Percentiles rank a stretch among this genome's conserved stretches.
Evolutionary conservation across 805 yeast genomes (phyloP).

Genomic region (Hanseniaspora taiwanica): DNA sequence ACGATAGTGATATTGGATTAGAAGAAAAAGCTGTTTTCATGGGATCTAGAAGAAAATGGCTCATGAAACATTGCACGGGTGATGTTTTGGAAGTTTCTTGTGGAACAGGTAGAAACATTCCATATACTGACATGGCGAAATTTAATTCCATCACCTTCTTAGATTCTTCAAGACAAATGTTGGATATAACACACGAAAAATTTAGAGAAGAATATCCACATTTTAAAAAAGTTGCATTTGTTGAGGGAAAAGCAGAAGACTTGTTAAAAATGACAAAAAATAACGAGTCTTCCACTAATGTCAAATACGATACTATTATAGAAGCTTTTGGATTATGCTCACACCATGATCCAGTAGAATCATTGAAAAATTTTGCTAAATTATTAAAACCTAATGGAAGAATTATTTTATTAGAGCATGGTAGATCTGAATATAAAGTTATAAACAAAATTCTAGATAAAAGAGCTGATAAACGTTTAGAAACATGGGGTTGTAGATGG

Average conservation of each 20-base stretch:
- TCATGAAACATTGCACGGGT: constrained; percentile 66
- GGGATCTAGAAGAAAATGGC: constrained; percentile 59
- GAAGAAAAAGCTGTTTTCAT: constrained; percentile 33
- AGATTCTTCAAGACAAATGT: constrained; percentile 79
- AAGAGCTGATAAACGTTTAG: constrained; percentile 69
- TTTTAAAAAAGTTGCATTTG: constrained; percentile 66
- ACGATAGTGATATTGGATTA: constrained; percentile 64
- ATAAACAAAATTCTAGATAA: constrained; percentile 72
- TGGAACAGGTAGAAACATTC: constrained; percentile 91
- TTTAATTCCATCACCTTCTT: constrained; percentile 69
- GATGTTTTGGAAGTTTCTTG: constrained; percentile 91
- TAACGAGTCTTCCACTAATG: too few relatives aligned
- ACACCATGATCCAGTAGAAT: constrained; percentile 81
- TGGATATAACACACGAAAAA: constrained; percentile 63
- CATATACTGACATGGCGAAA: constrained; percentile 47
- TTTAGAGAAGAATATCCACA: constrained; percentile 56
- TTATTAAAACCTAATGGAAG: constrained; percentile 83
- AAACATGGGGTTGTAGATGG: constrained; percentile 97
- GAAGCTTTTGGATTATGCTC: constrained; percentile 96
- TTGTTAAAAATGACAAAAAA: constrained; percentile 37
- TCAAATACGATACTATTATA: constrained; percentile 78
- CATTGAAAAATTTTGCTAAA: constrained; percentile 57
- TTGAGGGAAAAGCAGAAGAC: constrained; percentile 83
- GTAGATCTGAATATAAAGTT: constrained; percentile 68
- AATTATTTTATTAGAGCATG: constrained; percentile 81